phyloP scores from a whole-genome alignment of 148 eudicot genomes.

The Hydrangea macrophylla region DNA sequence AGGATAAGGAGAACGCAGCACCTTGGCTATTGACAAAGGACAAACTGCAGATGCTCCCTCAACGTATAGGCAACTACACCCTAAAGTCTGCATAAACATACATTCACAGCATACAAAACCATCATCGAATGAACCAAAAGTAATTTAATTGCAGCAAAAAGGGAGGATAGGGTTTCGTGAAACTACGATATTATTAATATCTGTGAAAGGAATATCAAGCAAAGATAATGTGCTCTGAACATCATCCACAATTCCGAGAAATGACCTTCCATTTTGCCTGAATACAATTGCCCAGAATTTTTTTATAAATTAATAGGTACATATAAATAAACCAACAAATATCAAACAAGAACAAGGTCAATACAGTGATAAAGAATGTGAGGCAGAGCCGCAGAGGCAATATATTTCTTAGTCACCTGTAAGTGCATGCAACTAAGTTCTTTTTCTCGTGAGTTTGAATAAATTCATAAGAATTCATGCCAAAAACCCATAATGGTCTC shows the following conservation, averaged over 20 bases:
- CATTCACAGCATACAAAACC: constrained; percentile 8
- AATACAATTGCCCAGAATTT: constrained; percentile 20
- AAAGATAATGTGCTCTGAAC: constrained; percentile 43
- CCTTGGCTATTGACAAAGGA: constrained; percentile 92
- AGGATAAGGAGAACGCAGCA: constrained; percentile 13
- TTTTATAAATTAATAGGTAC: constrained; percentile 7
- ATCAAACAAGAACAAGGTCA: constrained; percentile 3
- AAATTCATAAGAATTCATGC: constrained; percentile 74
- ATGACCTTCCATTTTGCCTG: constrained; percentile 92
- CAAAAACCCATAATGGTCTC: constrained; percentile 87
- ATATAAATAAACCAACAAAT: not conserved
- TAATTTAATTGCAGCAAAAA: constrained; percentile 5
- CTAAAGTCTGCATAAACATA: constrained; percentile 47
- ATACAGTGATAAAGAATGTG: not conserved
- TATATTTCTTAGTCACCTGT: constrained; percentile 48
- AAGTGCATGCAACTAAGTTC: constrained; percentile 76
- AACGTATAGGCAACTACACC: constrained; percentile 50
- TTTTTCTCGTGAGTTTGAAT: constrained; percentile 33
- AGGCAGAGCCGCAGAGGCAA: constrained; percentile 5
- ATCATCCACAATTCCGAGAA: constrained; percentile 71
- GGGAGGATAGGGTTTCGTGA: constrained; percentile 4
- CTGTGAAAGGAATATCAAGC: constrained; percentile 82
- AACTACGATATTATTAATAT: constrained; percentile 72
- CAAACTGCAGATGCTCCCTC: constrained; percentile 83
- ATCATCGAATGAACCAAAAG: constrained; percentile 4